Evolutionary conservation across 2,329 filamentous ascomycete genomes (phyloP), one percentile per base, ranked within the genome.

Genomic region (Botrytis cinerea): DNA sequence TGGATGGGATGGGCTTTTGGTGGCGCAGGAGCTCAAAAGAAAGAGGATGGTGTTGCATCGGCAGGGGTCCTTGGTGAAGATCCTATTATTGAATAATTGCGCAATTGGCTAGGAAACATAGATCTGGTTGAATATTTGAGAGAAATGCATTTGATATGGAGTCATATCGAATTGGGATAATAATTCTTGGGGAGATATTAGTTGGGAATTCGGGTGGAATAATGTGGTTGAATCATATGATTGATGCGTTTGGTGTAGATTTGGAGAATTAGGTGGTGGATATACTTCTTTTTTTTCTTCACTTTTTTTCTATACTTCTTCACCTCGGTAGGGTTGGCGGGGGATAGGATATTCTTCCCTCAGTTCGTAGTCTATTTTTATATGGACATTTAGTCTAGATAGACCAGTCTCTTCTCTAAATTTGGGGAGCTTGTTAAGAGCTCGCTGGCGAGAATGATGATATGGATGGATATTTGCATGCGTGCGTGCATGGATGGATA

Each of bases 1-100:
- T 92, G 90, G 90, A 87, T 91, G 73, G 88, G 88, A 20, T 91
- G 89, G 88, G 84, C 85, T 9, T 80, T 80, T 75, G 78, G 77
- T 51, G 57, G 64, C 4, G 71, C 32, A 25, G 64, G 20, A 6
- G 66, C 32, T 40, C 68, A 70, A n/a, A 73, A 73, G 45, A 69
- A 73, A 32, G 71, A 72, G 20, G 60, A 60, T 63, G 18, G 54
- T 63, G 40, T 22, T 63, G 28, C 28, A 32, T 48, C 46, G 20
- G 64, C n/a, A 20, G 48, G 40, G 40, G 48, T n/a, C 7, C 70
- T 51, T 35, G 54, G 40, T 61, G 71, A 72, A 57, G 71, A 72
- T 45, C 32, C 71, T 14, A 72, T 72, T 32, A 48, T 72, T 51
- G 71, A 72, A 67, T 72, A 61, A 61, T 70, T 61, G 68, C 48